Percentiles rank a stretch among this genome's conserved stretches.
Evolutionary conservation across 2,329 filamentous ascomycete genomes (phyloP).

Genomic region (Tolypocladium inflatum): DNA sequence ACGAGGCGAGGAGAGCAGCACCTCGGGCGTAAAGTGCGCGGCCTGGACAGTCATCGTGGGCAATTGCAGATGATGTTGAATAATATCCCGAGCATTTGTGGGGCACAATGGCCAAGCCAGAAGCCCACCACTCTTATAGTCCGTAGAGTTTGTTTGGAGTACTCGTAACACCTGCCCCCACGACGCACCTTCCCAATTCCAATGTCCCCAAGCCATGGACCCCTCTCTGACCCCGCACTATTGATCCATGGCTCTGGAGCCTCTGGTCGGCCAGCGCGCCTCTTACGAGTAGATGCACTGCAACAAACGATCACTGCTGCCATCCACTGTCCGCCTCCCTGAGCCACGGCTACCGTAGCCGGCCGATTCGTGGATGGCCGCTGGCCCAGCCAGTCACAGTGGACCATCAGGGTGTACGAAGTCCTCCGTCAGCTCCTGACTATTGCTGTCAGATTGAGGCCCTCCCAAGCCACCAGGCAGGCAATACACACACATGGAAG

Average conservation of each 20-base stretch:
- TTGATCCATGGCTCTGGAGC: neutral
- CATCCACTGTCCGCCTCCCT: neutral
- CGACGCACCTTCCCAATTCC: neutral
- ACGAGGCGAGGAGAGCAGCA: conserved; percentile 66
- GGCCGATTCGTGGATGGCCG: neutral
- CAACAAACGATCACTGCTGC: neutral
- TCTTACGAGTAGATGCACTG: too few species aligned
- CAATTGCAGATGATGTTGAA: neutral
- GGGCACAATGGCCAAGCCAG: neutral
- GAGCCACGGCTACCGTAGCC: neutral
- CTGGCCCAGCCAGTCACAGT: neutral
- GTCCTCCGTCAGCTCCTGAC: neutral
- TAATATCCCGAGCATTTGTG: neutral
- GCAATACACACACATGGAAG: too few species aligned
- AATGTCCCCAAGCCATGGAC: neutral
- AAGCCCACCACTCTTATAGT: neutral
- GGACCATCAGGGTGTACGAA: neutral
- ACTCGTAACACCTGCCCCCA: neutral
- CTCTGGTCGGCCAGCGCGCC: neutral
- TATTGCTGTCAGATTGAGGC: too few species aligned
- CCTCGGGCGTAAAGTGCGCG: conserved; percentile 65
- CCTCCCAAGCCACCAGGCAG: too few species aligned
- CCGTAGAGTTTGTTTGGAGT: neutral
- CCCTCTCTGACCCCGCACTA: neutral
- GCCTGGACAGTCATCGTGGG: conserved; percentile 58